phyloP scores from a whole-genome alignment of 805 yeast species.

The Ogataea pini region DNA sequence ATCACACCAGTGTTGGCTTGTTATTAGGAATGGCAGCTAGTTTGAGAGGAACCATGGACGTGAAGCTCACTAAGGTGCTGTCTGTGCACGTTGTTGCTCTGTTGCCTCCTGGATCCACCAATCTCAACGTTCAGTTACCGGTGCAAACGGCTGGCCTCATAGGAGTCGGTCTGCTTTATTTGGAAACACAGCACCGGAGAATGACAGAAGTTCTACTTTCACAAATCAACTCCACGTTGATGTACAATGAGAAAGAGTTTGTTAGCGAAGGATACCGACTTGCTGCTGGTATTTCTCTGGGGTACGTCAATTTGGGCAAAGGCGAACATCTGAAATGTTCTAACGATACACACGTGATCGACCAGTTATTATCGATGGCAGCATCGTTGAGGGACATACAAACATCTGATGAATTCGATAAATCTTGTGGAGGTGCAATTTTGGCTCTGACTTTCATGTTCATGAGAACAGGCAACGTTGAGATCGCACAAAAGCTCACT shows the following conservation, averaged over 20 bases:
- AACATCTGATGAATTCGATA: conserved; percentile 56
- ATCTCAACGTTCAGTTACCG: conserved; percentile 74
- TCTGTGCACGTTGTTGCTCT: conserved; percentile 92
- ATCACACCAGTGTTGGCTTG: conserved; percentile 81
- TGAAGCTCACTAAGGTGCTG: conserved; percentile 82
- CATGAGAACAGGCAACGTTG: conserved; percentile 60
- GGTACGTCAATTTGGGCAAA: conserved; percentile 77
- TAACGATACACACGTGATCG: conserved; percentile 65
- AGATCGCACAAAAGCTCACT: conserved; percentile 60
- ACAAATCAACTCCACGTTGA: conserved; percentile 60
- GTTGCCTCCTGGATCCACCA: conserved; percentile 87
- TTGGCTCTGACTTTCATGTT: conserved; percentile 75
- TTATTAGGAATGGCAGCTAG: conserved; percentile 93
- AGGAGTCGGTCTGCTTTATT: conserved; percentile 84
- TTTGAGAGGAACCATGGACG: conserved; percentile 76
- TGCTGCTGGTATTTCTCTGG: conserved; percentile 87
- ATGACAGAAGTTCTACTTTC: conserved; percentile 79
- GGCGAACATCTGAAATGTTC: conserved; percentile 55
- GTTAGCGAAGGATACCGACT: conserved; percentile 80
- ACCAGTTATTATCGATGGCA: conserved; percentile 58
- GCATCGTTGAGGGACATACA: conserved; percentile 63
- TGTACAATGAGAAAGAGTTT: conserved; percentile 53
- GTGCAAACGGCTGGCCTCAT: conserved; percentile 92
- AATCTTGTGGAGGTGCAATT: conserved; percentile 71
- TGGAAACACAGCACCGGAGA: conserved; percentile 76